A percentile compares a stretch with the other conserved stretches of the same genome.
These are phyloP conservation scores for Yarrowia galli DNA, from an alignment of 1,139 yeast genomes.

Conservation along the genomic window DNA sequence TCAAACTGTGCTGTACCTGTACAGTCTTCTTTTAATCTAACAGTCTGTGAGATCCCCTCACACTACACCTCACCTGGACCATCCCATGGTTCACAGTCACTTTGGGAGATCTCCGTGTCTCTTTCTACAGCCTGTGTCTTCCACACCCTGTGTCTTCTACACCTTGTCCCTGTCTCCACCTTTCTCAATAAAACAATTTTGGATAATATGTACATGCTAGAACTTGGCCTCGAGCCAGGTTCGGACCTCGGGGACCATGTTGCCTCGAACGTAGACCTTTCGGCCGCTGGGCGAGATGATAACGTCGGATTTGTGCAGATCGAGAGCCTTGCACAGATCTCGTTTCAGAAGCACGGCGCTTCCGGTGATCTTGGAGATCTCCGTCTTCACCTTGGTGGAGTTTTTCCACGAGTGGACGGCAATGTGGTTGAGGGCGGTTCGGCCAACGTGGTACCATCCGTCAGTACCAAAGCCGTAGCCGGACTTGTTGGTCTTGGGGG, in stretches of 20 bases:
- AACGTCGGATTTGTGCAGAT: conserved; percentile 14
- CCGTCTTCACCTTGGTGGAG: conserved; percentile 30
- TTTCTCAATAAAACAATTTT: neutral
- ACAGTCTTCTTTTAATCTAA: too few species aligned
- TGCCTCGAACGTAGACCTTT: conserved; percentile 28
- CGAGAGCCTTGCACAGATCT: conserved; percentile 24
- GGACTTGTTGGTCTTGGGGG: conserved; percentile 10
- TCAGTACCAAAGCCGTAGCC: conserved; percentile 23
- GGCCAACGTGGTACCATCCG: conserved; percentile 37
- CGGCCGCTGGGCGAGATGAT: conserved; percentile 23
- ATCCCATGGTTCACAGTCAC: too few species aligned
- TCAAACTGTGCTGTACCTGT: too few species aligned
- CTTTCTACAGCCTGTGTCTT: too few species aligned
- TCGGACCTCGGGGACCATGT: conserved; percentile 23
- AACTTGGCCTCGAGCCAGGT: conserved; percentile 22
- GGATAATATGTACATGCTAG: conserved; percentile 23
- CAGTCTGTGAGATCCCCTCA: too few species aligned
- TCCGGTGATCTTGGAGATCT: conserved; percentile 34
- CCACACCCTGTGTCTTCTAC: too few species aligned
- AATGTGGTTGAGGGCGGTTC: conserved; percentile 33
- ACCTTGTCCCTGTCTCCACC: neutral
- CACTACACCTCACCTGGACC: too few species aligned
- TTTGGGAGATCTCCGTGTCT: too few species aligned
- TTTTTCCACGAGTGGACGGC: conserved; percentile 37
- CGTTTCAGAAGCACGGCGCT: conserved; percentile 33